phyloP scores from a whole-genome alignment of 2,329 filamentous ascomycete species.

The Hirsutella minnesotensis region DNA sequence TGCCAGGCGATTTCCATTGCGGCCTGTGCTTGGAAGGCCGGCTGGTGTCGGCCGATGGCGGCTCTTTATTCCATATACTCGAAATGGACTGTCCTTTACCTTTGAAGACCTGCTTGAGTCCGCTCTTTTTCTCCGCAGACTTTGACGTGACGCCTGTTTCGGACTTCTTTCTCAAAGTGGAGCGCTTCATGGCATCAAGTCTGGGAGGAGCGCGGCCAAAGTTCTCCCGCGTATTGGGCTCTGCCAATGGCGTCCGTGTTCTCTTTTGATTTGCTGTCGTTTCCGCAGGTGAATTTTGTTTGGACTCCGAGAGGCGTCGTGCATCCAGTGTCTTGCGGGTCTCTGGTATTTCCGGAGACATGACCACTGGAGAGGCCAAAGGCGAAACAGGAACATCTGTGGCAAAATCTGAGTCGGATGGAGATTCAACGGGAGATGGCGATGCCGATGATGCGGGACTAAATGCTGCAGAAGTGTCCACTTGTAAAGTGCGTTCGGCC shows the following conservation, averaged over 20 bases:
- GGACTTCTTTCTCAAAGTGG: conserved; percentile 16
- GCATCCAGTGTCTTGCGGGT: conserved; percentile 7
- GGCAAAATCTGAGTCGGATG: neutral
- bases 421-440: neutral
- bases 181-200: conserved; percentile 4
- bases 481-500: neutral
- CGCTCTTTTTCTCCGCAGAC: conserved; percentile 11
- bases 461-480: neutral
- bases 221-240: conserved; percentile 10
- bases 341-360: conserved; percentile 1
- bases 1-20: conserved; percentile 12
- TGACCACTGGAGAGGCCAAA: neutral
- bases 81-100: conserved; percentile 35
- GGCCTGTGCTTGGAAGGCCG: conserved; percentile 11
- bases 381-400: neutral
- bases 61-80: conserved; percentile 38
- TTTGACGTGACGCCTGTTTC: conserved; percentile 10
- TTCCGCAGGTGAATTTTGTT: neutral
- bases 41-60: conserved; percentile 12
- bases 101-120: conserved; percentile 35
- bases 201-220: neutral
- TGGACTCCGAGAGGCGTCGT: neutral
- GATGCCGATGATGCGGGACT: neutral
- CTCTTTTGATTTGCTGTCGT: conserved; percentile 34
- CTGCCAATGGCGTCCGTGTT: conserved; percentile 22